Percentiles rank a stretch among this genome's conserved stretches.
phyloP scores from a whole-genome alignment of 331 rosid species.

The Malus hybrid region DNA sequence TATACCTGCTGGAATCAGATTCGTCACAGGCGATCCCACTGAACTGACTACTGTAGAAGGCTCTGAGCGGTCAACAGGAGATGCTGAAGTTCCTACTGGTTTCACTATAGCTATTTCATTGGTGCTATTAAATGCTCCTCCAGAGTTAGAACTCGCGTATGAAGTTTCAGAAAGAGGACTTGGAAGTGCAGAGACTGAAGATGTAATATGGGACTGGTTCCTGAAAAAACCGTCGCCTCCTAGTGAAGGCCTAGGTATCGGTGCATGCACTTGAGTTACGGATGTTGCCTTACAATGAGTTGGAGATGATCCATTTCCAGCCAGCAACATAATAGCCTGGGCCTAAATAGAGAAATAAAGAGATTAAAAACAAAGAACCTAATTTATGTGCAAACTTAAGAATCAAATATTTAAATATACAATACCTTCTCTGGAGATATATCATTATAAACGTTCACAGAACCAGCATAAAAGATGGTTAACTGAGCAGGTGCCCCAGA shows the following conservation, averaged over 20 bases:
- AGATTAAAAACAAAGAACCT: not conserved
- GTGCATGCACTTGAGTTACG: slow-evolving; percentile 37
- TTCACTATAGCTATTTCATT: slow-evolving; percentile 33
- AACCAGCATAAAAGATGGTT: slow-evolving; percentile 82
- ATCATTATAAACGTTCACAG: slow-evolving; percentile 71
- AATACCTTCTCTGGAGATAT: slow-evolving; percentile 76
- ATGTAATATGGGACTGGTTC: slow-evolving; percentile 30
- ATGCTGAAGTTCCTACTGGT: slow-evolving; percentile 29
- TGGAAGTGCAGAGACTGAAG: slow-evolving; percentile 31
- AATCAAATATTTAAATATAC: not conserved
- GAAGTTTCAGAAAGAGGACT: slow-evolving; percentile 33
- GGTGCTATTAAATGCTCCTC: slow-evolving; percentile 34
- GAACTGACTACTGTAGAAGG: slow-evolving; percentile 36
- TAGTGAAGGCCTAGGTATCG: slow-evolving; percentile 25
- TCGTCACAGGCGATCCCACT: slow-evolving; percentile 30
- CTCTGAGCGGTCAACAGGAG: slow-evolving; percentile 34
- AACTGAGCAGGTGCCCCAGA: slow-evolving; percentile 52
- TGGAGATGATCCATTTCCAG: slow-evolving; percentile 53
- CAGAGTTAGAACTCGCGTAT: slow-evolving; percentile 24
- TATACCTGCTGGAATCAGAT: slow-evolving; percentile 54
- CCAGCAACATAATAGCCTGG: slow-evolving; percentile 77
- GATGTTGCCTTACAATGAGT: slow-evolving; percentile 22
- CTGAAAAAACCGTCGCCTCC: slow-evolving; percentile 28
- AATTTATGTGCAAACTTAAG: not conserved
- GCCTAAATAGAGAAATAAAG: slow-evolving; percentile 43